Evolutionary conservation across 164 flowering plant species (phyloP), one percentile per base, ranked within the genome.

Genomic region (Nymphaea thermarum): DNA sequence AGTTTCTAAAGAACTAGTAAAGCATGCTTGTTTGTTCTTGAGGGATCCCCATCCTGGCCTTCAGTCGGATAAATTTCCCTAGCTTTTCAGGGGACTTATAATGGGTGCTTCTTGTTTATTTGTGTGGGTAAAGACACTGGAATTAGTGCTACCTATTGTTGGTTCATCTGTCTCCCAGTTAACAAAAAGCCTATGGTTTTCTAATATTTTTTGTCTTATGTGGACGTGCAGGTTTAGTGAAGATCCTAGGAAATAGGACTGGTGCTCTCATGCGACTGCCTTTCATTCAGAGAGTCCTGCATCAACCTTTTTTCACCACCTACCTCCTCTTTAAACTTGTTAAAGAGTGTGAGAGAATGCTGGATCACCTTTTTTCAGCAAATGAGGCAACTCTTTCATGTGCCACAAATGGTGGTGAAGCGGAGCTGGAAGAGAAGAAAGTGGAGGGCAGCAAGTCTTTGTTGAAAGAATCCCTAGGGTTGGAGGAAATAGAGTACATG

Each of bases 171-270:
- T 25, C 36, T 25, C 36, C 36, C 36, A 25, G 36, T 2, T 47
- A 47, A 2, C 5, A 47, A 12, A 47, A 47, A 47, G 12, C 12
- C 55, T 47, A 6, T 47, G 55, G 12, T 47, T 12, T 47, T 47
- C 55, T 47, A 47, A 47, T 12, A 47, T 6, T 12, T 6, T 47
- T 3, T 47, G 55, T 47, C 12, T 25, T 6, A 45, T 66, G 11
- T 72, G 68, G 59, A 67, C 70, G 10, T 6, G 43, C 63, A 91
- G 97, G 97, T 16, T 76, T 91, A 0, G 79, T 85, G 62, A 91
- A 91, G 73, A 89, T 91, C 73, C 74, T 91, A 80, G n/a, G n/a
- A n/a, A 91, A 91, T 82, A 91, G 97, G 77, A 91, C 97, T 0
- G 97, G 97, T 36, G 88, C 72, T 60, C 66, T 87, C 51, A 66